Conservation (phyloP, 2,329 filamentous ascomycete species). For the Scortechinia acanthostroma region DNA sequence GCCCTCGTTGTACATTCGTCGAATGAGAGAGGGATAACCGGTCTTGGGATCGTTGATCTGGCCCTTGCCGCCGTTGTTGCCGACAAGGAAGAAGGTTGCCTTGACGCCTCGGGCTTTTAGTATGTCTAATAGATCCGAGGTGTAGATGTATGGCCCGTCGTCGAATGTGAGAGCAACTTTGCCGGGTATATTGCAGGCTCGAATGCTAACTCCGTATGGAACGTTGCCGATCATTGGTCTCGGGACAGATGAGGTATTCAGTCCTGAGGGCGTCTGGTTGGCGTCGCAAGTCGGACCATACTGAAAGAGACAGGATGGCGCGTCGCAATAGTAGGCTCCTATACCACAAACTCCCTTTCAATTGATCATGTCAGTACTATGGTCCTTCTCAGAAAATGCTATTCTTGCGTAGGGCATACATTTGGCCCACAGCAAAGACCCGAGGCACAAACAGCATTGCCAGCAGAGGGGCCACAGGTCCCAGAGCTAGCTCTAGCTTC, state of each 20-base stretch:
- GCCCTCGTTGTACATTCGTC: constrained; percentile 36
- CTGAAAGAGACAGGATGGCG: too few relatives aligned
- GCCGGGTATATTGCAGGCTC: constrained; percentile 14
- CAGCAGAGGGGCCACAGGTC: too few relatives aligned
- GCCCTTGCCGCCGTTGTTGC: constrained; percentile 31
- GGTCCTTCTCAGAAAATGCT: too few relatives aligned
- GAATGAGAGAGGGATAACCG: constrained; percentile 12
- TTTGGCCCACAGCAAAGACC: too few relatives aligned
- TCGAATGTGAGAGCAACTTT: constrained; percentile 27
- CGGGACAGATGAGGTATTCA: constrained; percentile 10
- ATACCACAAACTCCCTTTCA: too few relatives aligned
- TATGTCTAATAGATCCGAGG: constrained; percentile 19
- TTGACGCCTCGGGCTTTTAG: constrained; percentile 16
- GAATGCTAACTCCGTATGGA: constrained; percentile 15
- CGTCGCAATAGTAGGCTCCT: too few relatives aligned
- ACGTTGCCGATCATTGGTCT: constrained; percentile 14
- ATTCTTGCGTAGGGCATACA: too few relatives aligned
- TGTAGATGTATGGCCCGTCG: constrained; percentile 25
- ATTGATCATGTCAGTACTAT: too few relatives aligned
- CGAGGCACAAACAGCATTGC: too few relatives aligned
- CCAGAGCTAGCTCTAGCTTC: too few relatives aligned
- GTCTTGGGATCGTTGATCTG: constrained; percentile 17
- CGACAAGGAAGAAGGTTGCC: constrained; percentile 27
- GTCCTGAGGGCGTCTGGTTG: constrained; percentile 15
- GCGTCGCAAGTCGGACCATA: too few relatives aligned